A percentile compares a stretch with the other conserved stretches of the same genome.
phyloP scores from a whole-genome alignment of 2,329 filamentous ascomycete species.

The Pseudocercospora fijiensis region DNA sequence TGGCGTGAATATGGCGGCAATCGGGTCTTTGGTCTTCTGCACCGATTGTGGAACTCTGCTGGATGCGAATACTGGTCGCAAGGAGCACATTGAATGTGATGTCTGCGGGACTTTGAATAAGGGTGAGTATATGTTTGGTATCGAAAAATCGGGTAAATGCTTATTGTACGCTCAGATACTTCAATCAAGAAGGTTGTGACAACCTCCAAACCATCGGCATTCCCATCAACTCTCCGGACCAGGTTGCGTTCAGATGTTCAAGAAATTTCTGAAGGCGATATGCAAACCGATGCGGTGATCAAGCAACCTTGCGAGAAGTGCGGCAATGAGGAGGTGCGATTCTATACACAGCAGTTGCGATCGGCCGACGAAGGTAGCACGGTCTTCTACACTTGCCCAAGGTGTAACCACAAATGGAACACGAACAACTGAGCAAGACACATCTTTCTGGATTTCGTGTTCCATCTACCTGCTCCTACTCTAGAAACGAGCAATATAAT shows the following conservation, averaged over 20 bases:
- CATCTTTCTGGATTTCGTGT: background rate
- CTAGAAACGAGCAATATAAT: background rate
- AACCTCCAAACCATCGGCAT: slow-evolving; percentile 81
- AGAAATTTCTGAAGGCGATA: slow-evolving; percentile 71
- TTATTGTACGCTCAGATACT: slow-evolving; percentile 56
- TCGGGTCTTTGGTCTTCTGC: slow-evolving; percentile 91
- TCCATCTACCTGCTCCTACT: background rate
- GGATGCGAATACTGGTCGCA: slow-evolving; percentile 73
- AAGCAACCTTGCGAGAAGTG: slow-evolving; percentile 76
- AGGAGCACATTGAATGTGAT: slow-evolving; percentile 76
- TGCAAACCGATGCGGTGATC: slow-evolving; percentile 63
- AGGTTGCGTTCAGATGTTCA: slow-evolving; percentile 80
- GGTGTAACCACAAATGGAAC: slow-evolving; percentile 76
- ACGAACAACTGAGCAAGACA: slow-evolving; percentile 57
- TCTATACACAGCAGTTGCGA: slow-evolving; percentile 79
- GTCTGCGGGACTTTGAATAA: slow-evolving; percentile 82
- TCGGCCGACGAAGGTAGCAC: slow-evolving; percentile 95
- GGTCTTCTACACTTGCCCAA: slow-evolving; percentile 77
- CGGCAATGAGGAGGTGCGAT: slow-evolving; percentile 77
- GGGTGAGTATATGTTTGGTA: slow-evolving; percentile 53
- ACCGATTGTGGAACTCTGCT: slow-evolving; percentile 88
- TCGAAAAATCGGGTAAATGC: background rate
- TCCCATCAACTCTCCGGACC: slow-evolving; percentile 83
- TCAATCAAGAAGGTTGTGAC: slow-evolving; percentile 75
- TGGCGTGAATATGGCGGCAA: slow-evolving; percentile 68